A percentile compares a stretch with the other conserved stretches of the same genome.
Evolutionary conservation across 176 grass and related monocot genomes (phyloP).

Genomic region (Carex littledalei): DNA sequence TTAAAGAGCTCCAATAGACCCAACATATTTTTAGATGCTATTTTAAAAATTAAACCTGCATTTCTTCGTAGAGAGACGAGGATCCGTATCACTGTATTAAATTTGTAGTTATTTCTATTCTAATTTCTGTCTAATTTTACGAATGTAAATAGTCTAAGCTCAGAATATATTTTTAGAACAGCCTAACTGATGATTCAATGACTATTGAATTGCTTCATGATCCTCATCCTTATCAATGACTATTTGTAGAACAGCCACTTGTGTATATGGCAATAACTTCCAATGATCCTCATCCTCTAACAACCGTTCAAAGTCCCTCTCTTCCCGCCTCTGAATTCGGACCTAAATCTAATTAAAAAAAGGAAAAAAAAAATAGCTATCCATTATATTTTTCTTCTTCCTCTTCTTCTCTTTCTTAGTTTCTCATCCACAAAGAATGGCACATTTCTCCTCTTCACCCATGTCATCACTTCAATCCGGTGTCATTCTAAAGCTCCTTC

Average conservation of each 20-base stretch:
- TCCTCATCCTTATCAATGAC: background rate
- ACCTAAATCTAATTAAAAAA: background rate
- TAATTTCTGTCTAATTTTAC: too few relatives aligned
- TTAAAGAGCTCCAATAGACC: too few relatives aligned
- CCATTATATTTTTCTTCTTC: background rate
- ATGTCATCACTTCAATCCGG: slow-evolving; percentile 60
- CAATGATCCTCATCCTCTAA: slow-evolving; percentile 8
- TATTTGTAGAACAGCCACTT: background rate
- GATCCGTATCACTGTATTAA: too few relatives aligned
- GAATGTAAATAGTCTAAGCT: background rate
- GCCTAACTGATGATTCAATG: background rate
- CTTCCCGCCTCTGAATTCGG: slow-evolving; percentile 35
- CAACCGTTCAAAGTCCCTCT: slow-evolving; percentile 27
- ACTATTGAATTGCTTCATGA: background rate
- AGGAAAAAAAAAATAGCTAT: slow-evolving; percentile 2
- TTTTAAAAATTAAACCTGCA: too few relatives aligned
- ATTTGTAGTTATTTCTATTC: too few relatives aligned
- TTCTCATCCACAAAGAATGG: slow-evolving; percentile 16
- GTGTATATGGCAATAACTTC: slow-evolving; percentile 2
- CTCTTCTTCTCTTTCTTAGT: background rate
- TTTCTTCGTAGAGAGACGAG: too few relatives aligned
- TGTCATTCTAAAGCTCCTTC: slow-evolving; percentile 59
- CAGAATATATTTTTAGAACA: background rate
- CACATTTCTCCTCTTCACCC: slow-evolving; percentile 29
- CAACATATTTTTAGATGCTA: too few relatives aligned